Base-by-base conservation (phyloP, 2,329 filamentous ascomycete genomes). In the Ophiostoma sp. region DNA sequence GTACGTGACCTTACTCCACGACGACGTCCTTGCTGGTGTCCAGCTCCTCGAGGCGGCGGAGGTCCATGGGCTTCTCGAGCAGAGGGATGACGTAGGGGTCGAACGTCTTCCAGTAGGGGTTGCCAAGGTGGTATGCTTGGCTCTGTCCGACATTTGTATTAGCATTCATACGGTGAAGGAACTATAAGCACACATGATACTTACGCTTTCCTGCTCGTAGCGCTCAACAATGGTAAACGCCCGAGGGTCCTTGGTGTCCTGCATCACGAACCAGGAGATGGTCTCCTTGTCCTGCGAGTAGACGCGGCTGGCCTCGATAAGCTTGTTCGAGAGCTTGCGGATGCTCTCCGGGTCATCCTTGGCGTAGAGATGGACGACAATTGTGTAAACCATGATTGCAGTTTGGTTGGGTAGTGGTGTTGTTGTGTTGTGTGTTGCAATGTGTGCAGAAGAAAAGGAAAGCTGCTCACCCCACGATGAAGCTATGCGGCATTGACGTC, bases 201-300 rank as follows among this genome's bases (percentile, higher is more conserved):
- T 44, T 9, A 64, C 63, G 42, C 63, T 64, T 18, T 64, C 63
- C 63, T 64, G 63, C 63, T 64, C 63, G 42, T 64, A 64, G 63
- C 63, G 63, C 63, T 64, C 63, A 8, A 64, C 63, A 47, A 64
- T 64, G n/a, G 63, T 64, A 44, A 64, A 64, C 42, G 63, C 63
- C 9, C 63, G 63, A 36, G 41, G 63, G 63, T 64, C 63, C 63
- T 44, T 27, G 11, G 42, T 45, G 63, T 64, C 63, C 63, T 64
- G 63, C 63, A 64, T 64, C 16, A 64, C 63, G 42, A 64, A 64
- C 63, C 63, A 64, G 5, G 63, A 64, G 42, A 64, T 45, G 40
- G 63, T 64, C 63, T 64, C 63, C 41, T 64, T 64, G 63, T 64
- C 63, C 63, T 64, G 42, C 8, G 63, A 64, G 63, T 64, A 64